Conservation (phyloP, 352 stramenopile genomes). For the Pythium volutum region DNA sequence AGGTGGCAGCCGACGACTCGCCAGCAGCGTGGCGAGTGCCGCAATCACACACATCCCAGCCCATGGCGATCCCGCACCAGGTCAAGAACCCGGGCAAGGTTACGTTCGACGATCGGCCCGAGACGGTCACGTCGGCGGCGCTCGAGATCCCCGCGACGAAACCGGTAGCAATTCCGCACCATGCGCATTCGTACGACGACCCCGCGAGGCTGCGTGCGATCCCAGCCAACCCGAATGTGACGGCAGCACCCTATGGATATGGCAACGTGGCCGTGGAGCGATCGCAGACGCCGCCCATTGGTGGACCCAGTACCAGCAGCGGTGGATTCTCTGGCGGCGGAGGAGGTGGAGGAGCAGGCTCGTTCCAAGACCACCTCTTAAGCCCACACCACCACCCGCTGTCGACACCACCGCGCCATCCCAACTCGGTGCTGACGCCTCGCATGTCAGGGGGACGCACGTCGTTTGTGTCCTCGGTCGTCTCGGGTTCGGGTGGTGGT, state of each 20-base stretch:
- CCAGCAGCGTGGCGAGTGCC: neutral
- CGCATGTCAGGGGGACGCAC: conserved; percentile 29
- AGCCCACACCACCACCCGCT: conserved; percentile 33
- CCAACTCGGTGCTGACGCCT: conserved; percentile 51
- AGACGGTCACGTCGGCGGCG: conserved; percentile 15
- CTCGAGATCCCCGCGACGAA: conserved; percentile 23
- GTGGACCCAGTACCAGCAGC: conserved; percentile 10
- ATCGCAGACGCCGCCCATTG: conserved; percentile 13
- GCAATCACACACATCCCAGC: conserved; percentile 53
- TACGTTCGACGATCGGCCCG: conserved; percentile 26
- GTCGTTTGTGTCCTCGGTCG: conserved; percentile 26
- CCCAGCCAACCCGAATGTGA: conserved; percentile 59
- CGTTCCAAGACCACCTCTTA: conserved; percentile 33
- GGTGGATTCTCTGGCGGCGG: conserved; percentile 28
- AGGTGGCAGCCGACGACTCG: conserved; percentile 15
- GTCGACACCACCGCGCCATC: conserved; percentile 68
- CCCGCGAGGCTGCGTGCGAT: conserved; percentile 43
- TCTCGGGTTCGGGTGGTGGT: conserved; percentile 23
- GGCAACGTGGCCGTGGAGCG: conserved; percentile 71
- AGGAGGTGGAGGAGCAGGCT: conserved; percentile 26
- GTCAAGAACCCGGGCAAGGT: conserved; percentile 34
- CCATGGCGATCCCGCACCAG: conserved; percentile 73
- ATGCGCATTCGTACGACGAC: conserved; percentile 72
- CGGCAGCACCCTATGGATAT: conserved; percentile 69
- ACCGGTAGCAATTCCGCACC: conserved; percentile 31